phyloP scores from a whole-genome alignment of 441 rosid genomes.

The Theobroma grandiflorum region DNA sequence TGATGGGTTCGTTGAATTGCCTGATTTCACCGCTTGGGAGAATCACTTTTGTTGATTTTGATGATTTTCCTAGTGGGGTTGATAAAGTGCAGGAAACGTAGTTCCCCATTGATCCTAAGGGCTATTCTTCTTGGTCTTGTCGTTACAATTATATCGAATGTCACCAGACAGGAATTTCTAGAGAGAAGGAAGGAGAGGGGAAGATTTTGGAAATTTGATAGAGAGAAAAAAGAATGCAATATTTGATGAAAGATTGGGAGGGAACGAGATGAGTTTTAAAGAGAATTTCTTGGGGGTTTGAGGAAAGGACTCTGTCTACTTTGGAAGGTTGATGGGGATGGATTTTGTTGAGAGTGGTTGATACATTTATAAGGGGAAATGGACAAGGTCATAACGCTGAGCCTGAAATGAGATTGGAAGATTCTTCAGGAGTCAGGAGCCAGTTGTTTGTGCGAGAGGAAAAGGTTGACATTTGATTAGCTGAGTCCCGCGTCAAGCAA shows the following conservation, averaged over 20 bases:
- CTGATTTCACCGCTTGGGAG: slow-evolving; percentile 68
- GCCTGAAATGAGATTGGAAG: neutral
- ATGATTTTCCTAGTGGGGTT: slow-evolving; percentile 36
- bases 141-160: neutral
- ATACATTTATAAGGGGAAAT: neutral
- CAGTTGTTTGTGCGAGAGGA: neutral
- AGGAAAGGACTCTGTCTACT: neutral
- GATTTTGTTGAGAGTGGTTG: neutral
- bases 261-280: neutral
- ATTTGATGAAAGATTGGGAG: neutral
- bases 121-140: neutral
- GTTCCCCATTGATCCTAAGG: slow-evolving; percentile 58
- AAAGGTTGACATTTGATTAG: neutral
- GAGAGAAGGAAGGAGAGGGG: neutral
- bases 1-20: slow-evolving; percentile 51
- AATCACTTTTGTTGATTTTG: slow-evolving; percentile 56
- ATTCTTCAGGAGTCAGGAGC: neutral
- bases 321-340: neutral
- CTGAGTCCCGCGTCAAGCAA: neutral
- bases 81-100: slow-evolving; percentile 59
- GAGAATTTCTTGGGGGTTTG: neutral
- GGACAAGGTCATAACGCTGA: neutral
- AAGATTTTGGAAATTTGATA: neutral
- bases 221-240: neutral
- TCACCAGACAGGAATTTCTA: neutral